These are phyloP conservation scores for Trifolium pratense DNA, from an alignment of 306 rosid genomes.

Conservation along the genomic window DNA sequence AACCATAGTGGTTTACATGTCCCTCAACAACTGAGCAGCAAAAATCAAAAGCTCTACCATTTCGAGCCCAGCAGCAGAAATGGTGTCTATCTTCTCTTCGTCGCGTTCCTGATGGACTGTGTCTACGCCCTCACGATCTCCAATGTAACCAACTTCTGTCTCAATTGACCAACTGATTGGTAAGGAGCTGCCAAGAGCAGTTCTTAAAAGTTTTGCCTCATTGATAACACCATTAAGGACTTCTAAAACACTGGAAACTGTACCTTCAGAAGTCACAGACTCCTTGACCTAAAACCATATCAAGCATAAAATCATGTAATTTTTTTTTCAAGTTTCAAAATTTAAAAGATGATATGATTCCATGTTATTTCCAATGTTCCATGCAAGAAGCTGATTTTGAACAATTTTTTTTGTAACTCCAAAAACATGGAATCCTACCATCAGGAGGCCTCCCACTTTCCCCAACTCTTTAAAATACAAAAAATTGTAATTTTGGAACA, in stretches of 20 bases:
- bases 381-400: conserved; percentile 8
- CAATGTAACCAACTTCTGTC: conserved; percentile 46
- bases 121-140: conserved; percentile 47
- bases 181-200: conserved; percentile 92
- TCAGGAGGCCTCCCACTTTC: conserved; percentile 2
- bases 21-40: conserved; percentile 72
- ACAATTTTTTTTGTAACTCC: not conserved
- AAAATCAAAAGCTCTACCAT: conserved; percentile 92
- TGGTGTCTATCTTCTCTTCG: conserved; percentile 68
- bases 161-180: conserved; percentile 89
- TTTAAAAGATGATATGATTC: conserved; percentile 30
- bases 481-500: conserved; percentile 10
- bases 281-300: conserved; percentile 66
- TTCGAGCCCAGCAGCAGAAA: conserved; percentile 89
- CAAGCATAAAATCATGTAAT: conserved; percentile 34
- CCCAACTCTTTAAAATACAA: conserved; percentile 22
- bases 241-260: conserved; percentile 50
- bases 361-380: not conserved
- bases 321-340: conserved; percentile 19
- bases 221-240: conserved; percentile 58
- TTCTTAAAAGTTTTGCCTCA: conserved; percentile 81
- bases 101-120: conserved; percentile 45
- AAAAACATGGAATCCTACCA: conserved; percentile 17
- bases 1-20: conserved; percentile 38
- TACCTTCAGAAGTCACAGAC: conserved; percentile 48